Conservation (phyloP, 2,329 filamentous ascomycete species). For the Aphanocladium album region DNA sequence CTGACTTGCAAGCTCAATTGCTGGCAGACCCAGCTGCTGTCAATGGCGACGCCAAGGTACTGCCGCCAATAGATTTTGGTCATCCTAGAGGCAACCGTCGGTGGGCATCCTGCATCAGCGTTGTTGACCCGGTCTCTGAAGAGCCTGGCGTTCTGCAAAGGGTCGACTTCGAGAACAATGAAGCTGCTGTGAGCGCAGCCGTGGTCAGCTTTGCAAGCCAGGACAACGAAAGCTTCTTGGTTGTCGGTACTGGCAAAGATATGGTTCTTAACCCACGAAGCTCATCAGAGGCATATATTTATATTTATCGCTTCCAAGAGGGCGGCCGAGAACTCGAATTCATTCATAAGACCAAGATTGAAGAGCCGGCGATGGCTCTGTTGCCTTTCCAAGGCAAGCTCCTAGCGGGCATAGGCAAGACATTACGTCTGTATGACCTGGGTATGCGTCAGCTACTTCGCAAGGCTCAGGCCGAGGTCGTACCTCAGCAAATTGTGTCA, state of each 20-base stretch:
- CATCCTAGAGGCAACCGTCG: constrained; percentile 77
- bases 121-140: constrained; percentile 75
- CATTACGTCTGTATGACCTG: constrained; percentile 83
- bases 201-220: constrained; percentile 83
- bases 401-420: constrained; percentile 76
- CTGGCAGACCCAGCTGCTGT: constrained; percentile 65
- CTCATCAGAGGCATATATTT: constrained; percentile 75
- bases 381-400: constrained; percentile 89
- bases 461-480: constrained; percentile 79
- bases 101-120: constrained; percentile 94
- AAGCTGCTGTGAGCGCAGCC: constrained; percentile 82
- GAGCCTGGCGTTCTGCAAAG: constrained; percentile 68
- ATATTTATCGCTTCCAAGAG: constrained; percentile 86
- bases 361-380: constrained; percentile 84
- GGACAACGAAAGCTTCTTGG: constrained; percentile 83
- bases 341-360: constrained; percentile 92
- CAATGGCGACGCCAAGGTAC: constrained; percentile 65
- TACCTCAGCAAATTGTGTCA: constrained; percentile 77
- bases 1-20: constrained; percentile 69
- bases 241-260: constrained; percentile 91
- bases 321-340: constrained; percentile 87
- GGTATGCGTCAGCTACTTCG: constrained; percentile 89
- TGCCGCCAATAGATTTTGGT: constrained; percentile 80
- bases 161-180: constrained; percentile 81
- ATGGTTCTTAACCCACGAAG: constrained; percentile 73